Conservation (phyloP, 176 grass and related monocot genomes). For the Raddia distichophylla region DNA sequence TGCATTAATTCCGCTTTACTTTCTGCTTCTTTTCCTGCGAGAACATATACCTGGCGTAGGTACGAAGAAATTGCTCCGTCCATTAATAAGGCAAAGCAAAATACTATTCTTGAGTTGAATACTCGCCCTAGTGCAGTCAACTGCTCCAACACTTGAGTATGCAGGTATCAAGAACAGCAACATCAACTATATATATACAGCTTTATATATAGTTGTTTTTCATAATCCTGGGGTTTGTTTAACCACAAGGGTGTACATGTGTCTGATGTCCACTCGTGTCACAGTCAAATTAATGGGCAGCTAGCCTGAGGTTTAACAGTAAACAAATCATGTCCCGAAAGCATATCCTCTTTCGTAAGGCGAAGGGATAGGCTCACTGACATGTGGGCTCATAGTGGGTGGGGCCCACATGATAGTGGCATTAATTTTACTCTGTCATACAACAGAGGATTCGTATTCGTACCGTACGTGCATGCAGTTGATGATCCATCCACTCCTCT, state of each 20-base stretch:
- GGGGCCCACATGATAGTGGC: too few species aligned
- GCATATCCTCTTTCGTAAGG: too few species aligned
- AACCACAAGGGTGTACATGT: neutral
- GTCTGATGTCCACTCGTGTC: neutral
- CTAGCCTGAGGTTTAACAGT: neutral
- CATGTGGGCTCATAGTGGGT: too few species aligned
- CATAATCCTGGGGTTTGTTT: too few species aligned
- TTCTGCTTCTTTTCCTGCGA: neutral
- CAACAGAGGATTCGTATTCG: too few species aligned
- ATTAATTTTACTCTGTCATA: too few species aligned
- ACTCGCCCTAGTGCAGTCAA: neutral
- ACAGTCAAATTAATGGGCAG: neutral
- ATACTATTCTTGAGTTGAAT: neutral
- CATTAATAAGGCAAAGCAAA: neutral
- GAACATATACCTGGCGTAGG: neutral
- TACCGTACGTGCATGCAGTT: too few species aligned
- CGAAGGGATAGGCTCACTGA: too few species aligned
- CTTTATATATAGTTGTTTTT: too few species aligned
- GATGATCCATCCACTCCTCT: too few species aligned
- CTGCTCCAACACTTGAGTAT: neutral
- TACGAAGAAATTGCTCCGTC: neutral
- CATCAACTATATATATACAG: too few species aligned
- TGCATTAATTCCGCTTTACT: neutral
- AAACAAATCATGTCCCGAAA: neutral
- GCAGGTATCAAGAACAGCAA: neutral